A percentile compares a stretch with the other conserved stretches of the same genome.
Conservation (phyloP, 1,284 basidiomycete species). For the Ustilago crameri region DNA sequence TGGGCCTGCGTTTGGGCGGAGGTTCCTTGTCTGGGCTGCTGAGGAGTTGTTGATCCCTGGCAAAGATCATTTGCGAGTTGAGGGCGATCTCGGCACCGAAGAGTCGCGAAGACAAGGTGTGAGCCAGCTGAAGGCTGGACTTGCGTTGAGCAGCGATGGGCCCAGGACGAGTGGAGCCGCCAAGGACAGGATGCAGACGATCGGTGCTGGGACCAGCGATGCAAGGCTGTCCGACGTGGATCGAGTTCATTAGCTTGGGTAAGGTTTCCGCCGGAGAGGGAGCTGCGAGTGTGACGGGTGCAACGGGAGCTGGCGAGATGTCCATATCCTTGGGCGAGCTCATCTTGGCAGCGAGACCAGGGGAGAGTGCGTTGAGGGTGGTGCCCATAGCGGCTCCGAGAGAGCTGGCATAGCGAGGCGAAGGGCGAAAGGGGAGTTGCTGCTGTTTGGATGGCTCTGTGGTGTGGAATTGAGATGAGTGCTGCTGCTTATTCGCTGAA, state of each 20-base stretch:
- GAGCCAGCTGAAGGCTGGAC: constrained; percentile 25
- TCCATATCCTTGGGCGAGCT: constrained; percentile 65
- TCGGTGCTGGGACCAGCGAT: constrained; percentile 10
- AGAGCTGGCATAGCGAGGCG: constrained; percentile 15
- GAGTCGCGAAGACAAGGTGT: constrained; percentile 44
- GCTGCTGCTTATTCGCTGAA: constrained; percentile 22
- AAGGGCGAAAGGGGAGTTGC: constrained; percentile 10
- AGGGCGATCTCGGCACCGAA: constrained; percentile 61
- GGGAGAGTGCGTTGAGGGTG: constrained; percentile 50
- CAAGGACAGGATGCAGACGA: constrained; percentile 31
- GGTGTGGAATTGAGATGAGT: constrained; percentile 14
- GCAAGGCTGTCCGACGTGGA: constrained; percentile 20
- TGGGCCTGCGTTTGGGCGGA: constrained; percentile 53
- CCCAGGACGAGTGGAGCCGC: constrained; percentile 22
- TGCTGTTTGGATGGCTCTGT: constrained; percentile 30
- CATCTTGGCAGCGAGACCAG: constrained; percentile 56
- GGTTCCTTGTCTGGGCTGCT: constrained; percentile 60
- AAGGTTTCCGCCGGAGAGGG: constrained; percentile 34
- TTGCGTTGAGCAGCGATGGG: constrained; percentile 29
- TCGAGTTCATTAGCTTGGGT: constrained; percentile 29
- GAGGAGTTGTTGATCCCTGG: constrained; percentile 25
- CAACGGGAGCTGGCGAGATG: constrained; percentile 52
- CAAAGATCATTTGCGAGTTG: constrained; percentile 40
- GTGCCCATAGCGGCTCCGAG: constrained; percentile 59
- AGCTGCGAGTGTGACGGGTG: constrained; percentile 5